These are phyloP conservation scores for Brassica cretica DNA, from an alignment of 345 rosid genomes.

Conservation along the genomic window DNA sequence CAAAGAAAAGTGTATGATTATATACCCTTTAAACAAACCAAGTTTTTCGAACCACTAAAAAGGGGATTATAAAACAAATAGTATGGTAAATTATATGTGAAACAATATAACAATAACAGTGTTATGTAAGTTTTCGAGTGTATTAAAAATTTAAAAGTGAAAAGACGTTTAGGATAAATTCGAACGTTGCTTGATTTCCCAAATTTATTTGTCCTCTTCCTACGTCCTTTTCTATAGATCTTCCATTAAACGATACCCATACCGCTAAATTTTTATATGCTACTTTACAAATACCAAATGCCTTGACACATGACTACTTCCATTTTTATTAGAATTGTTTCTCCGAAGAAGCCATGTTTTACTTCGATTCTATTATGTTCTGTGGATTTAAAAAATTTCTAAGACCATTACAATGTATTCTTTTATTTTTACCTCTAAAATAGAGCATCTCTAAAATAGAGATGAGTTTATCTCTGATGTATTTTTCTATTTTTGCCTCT, in stretches of 20 bases:
- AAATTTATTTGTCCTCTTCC: slow-evolving; percentile 29
- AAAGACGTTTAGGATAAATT: slow-evolving; percentile 25
- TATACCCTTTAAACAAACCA: neutral
- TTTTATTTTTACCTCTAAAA: too few relatives aligned
- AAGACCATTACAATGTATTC: neutral
- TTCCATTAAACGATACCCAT: slow-evolving; percentile 30
- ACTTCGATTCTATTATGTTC: neutral
- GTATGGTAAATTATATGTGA: slow-evolving; percentile 11
- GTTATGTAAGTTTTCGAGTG: slow-evolving; percentile 13
- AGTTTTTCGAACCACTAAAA: neutral
- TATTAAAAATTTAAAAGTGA: neutral
- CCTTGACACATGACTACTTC: neutral
- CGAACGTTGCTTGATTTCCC: slow-evolving; percentile 44
- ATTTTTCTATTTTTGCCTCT: too few relatives aligned
- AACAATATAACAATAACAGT: slow-evolving; percentile 13
- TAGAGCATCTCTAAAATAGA: too few relatives aligned
- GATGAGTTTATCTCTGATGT: too few relatives aligned
- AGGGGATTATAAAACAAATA: neutral
- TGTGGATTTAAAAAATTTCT: neutral
- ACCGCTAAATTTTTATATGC: slow-evolving; percentile 11
- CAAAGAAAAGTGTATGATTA: neutral
- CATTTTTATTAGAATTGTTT: neutral
- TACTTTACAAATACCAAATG: slow-evolving; percentile 17
- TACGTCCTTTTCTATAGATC: slow-evolving; percentile 24
- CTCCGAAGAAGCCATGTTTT: neutral